phyloP scores from a whole-genome alignment of 257 asterid genomes.

The Lycium ferocissimum region DNA sequence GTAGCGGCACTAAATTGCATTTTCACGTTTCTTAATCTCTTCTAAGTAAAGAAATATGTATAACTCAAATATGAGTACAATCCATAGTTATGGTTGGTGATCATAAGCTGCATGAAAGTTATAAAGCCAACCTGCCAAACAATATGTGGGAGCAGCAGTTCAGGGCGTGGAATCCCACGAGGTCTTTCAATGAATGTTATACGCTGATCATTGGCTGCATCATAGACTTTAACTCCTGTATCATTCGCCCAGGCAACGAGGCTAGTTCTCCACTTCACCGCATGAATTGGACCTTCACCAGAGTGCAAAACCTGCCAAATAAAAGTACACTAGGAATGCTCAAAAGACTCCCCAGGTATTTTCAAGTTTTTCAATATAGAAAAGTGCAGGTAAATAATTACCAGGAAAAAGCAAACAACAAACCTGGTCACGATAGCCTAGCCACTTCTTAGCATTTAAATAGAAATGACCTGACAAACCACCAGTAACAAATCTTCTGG shows the following conservation, averaged over 20 bases:
- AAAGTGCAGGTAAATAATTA: constrained; percentile 28
- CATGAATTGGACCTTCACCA: constrained; percentile 99
- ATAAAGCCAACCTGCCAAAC: constrained; percentile 87
- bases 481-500: constrained; percentile 95
- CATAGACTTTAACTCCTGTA: constrained; percentile 94
- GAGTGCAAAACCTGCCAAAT: constrained; percentile 87
- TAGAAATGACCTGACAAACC: constrained; percentile 96
- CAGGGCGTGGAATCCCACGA: constrained; percentile 94
- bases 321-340: constrained; percentile 33
- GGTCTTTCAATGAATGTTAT: constrained; percentile 93
- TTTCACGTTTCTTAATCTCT: neutral
- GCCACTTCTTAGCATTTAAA: constrained; percentile 90
- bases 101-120: constrained; percentile 5
- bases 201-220: constrained; percentile 93
- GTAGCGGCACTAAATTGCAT: constrained; percentile 3
- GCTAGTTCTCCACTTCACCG: constrained; percentile 90
- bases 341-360: constrained; percentile 32
- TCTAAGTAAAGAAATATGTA: neutral
- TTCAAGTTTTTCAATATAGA: constrained; percentile 32
- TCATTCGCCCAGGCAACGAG: constrained; percentile 99
- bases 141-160: constrained; percentile 94
- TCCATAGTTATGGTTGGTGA: neutral
- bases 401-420: constrained; percentile 39
- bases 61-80: constrained; percentile 24
- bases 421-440: constrained; percentile 98